Evolutionary conservation across 306 rosid species (phyloP).

Genomic region (Quercus aquifolioides): DNA sequence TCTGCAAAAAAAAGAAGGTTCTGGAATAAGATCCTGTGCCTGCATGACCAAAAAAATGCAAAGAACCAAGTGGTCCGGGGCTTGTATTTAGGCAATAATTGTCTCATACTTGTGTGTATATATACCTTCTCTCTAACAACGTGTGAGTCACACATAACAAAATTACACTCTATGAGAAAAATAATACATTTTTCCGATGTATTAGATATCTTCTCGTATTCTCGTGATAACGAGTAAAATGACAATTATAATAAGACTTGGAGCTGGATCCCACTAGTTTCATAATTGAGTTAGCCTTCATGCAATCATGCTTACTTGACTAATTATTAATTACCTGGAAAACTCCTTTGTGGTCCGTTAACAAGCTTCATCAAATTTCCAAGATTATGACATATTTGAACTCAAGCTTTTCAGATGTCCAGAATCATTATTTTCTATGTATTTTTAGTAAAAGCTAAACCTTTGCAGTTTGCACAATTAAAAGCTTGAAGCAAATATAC

Average conservation of each 20-base stretch:
- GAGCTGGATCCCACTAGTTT: not conserved
- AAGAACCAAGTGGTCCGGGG: slow-evolving; percentile 13
- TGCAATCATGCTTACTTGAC: not conserved
- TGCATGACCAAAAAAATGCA: not conserved
- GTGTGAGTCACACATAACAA: too few species aligned
- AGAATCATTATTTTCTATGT: not conserved
- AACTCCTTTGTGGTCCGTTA: not conserved
- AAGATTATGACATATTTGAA: not conserved
- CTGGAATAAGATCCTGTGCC: slow-evolving; percentile 19
- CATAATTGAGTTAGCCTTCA: not conserved
- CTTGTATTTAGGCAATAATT: not conserved
- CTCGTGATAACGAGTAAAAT: not conserved
- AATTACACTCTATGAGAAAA: too few species aligned
- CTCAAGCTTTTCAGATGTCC: not conserved
- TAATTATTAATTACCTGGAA: not conserved
- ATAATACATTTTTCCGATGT: too few species aligned
- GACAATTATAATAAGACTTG: not conserved
- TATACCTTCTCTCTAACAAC: not conserved
- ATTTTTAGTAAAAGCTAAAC: not conserved
- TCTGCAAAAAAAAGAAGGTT: slow-evolving; percentile 22
- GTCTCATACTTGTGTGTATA: too few species aligned
- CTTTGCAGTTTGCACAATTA: not conserved
- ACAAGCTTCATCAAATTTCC: not conserved
- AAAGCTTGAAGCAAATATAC: not conserved
- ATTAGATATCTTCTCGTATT: too few species aligned